Evolutionary conservation across 2,329 filamentous ascomycete genomes (phyloP).

Genomic region (Verticillium longisporum): DNA sequence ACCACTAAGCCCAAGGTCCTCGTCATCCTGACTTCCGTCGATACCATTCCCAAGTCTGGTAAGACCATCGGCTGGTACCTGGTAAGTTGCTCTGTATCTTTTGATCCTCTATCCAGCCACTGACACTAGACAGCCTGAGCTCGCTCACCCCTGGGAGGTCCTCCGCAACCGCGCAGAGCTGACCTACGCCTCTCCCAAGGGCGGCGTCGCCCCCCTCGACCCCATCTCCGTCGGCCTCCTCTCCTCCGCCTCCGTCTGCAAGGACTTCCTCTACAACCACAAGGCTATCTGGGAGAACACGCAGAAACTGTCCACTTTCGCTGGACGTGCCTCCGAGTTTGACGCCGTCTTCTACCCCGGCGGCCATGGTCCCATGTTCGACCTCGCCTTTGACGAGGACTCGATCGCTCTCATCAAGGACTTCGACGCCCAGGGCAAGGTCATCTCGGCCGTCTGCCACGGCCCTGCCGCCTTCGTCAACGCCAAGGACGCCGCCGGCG

Average conservation of each 20-base stretch:
- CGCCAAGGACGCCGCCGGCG: slow-evolving; percentile 44
- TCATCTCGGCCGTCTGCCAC: slow-evolving; percentile 63
- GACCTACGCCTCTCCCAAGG: slow-evolving; percentile 54
- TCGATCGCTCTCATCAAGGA: slow-evolving; percentile 55
- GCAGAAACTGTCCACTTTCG: slow-evolving; percentile 45
- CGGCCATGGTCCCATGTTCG: slow-evolving; percentile 60
- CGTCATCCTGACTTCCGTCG: slow-evolving; percentile 62
- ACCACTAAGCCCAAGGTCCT: slow-evolving; percentile 48
- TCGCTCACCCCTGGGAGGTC: slow-evolving; percentile 58
- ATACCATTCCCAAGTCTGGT: slow-evolving; percentile 39
- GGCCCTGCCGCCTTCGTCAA: slow-evolving; percentile 57
- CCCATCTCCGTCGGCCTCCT: slow-evolving; percentile 48
- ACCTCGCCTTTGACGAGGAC: slow-evolving; percentile 50
- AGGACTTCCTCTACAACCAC: slow-evolving; percentile 49
- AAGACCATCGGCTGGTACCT: slow-evolving; percentile 66
- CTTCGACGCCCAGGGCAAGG: slow-evolving; percentile 55
- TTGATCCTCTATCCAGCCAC: background rate
- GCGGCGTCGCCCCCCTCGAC: slow-evolving; percentile 57
- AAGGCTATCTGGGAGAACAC: slow-evolving; percentile 59
- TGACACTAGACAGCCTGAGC: slow-evolving; percentile 39
- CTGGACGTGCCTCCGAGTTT: slow-evolving; percentile 52
- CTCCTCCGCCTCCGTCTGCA: slow-evolving; percentile 43
- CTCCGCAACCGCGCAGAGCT: slow-evolving; percentile 43
- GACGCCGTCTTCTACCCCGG: slow-evolving; percentile 55
- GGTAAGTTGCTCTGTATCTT: slow-evolving; percentile 27